phyloP scores from a whole-genome alignment of 1,139 yeast species.

The Hansenula sp. region DNA sequence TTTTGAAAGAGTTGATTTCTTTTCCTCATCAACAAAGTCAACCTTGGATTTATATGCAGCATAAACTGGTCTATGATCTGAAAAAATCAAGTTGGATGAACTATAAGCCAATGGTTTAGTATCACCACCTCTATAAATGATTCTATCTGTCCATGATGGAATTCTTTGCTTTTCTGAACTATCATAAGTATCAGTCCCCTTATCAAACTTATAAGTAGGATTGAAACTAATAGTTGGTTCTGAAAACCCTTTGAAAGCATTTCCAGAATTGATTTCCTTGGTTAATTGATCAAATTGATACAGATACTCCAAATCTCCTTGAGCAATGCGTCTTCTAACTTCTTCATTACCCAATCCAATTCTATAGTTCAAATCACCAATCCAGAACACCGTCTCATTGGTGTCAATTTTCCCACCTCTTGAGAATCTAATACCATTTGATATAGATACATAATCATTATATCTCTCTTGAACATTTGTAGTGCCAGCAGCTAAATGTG shows the following conservation, averaged over 20 bases:
- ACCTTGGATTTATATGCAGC: constrained; percentile 67
- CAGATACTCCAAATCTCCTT: constrained; percentile 46
- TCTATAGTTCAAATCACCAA: constrained; percentile 92
- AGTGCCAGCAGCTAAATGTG: constrained; percentile 92
- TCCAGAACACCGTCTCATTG: constrained; percentile 86
- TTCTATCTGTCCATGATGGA: constrained; percentile 97
- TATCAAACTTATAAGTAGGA: constrained; percentile 93
- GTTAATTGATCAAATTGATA: constrained; percentile 74
- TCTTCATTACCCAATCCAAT: constrained; percentile 64
- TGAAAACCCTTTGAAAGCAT: constrained; percentile 66
- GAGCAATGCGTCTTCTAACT: constrained; percentile 50
- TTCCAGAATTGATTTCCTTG: constrained; percentile 65
- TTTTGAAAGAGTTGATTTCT: constrained; percentile 44
- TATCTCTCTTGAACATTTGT: constrained; percentile 75
- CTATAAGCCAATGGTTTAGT: constrained; percentile 57
- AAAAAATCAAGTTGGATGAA: constrained; percentile 52
- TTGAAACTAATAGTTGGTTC: constrained; percentile 74
- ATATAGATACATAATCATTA: constrained; percentile 68
- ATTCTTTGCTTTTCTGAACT: constrained; percentile 87
- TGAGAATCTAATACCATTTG: constrained; percentile 38
- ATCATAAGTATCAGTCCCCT: constrained; percentile 73
- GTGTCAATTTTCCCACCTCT: constrained; percentile 53
- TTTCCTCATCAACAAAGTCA: constrained; percentile 56
- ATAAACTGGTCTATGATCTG: constrained; percentile 92
- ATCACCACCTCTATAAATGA: constrained; percentile 55